Percentiles rank a stretch among this genome's conserved stretches.
Conservation (phyloP, 768 basidiomycete species). For the Termitomyces bulborhizus region DNA sequence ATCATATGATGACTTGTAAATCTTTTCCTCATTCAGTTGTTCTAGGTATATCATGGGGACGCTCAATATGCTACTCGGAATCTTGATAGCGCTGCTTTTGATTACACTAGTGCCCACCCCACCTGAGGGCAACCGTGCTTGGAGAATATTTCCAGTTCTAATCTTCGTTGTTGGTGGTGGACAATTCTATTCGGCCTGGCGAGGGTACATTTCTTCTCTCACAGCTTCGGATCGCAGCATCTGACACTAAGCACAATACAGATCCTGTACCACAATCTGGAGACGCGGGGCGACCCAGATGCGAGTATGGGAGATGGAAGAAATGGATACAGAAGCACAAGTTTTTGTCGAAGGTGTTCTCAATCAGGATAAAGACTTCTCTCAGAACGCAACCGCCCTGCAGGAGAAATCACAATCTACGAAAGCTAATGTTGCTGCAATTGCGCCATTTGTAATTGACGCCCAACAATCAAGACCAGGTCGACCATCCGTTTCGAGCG, state of each 20-base stretch:
- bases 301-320: slow-evolving; percentile 32
- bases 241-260: slow-evolving; percentile 3
- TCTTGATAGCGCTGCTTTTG: slow-evolving; percentile 21
- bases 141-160: slow-evolving; percentile 24
- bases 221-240: not conserved
- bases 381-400: not conserved
- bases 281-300: slow-evolving; percentile 27
- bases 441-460: slow-evolving; percentile 15
- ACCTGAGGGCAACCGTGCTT: slow-evolving; percentile 20
- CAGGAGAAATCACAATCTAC: not conserved
- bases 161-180: slow-evolving; percentile 23
- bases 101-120: slow-evolving; percentile 20
- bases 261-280: slow-evolving; percentile 29
- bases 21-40: not conserved
- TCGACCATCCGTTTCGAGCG: slow-evolving; percentile 3
- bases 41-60: slow-evolving; percentile 25
- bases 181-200: slow-evolving; percentile 27
- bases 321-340: slow-evolving; percentile 21
- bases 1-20: not conserved
- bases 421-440: slow-evolving; percentile 5
- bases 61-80: slow-evolving; percentile 17
- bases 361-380: not conserved
- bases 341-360: slow-evolving; percentile 15
- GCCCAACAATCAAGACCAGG: not conserved
- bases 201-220: slow-evolving; percentile 19